phyloP scores from a whole-genome alignment of 2,329 filamentous ascomycete genomes.

The Hypoxylon sp. region DNA sequence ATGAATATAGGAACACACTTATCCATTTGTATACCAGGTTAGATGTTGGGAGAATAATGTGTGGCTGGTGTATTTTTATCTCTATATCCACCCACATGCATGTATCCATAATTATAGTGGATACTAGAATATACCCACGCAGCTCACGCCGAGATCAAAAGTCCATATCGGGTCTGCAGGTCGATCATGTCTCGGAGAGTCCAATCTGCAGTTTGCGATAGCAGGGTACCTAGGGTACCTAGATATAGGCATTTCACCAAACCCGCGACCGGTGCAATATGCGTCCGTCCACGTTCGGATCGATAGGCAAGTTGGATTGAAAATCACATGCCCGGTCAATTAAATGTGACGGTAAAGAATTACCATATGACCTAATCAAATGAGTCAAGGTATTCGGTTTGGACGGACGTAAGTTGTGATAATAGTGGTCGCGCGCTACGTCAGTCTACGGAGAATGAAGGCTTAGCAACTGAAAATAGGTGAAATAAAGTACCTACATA shows the following conservation, averaged over 20 bases:
- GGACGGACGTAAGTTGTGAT: not conserved
- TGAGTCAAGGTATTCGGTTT: slow-evolving; percentile 11
- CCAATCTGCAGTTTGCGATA: not conserved
- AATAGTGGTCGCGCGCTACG: not conserved
- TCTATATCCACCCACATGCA: slow-evolving; percentile 1
- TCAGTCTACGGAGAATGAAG: slow-evolving; percentile 16
- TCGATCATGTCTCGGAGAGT: not conserved
- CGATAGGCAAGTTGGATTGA: not conserved
- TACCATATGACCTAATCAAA: slow-evolving; percentile 4
- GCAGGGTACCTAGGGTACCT: too few relatives aligned
- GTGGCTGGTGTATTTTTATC: slow-evolving; percentile 12
- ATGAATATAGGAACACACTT: slow-evolving; percentile 3
- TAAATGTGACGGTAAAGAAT: not conserved
- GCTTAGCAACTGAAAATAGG: slow-evolving; percentile 36
- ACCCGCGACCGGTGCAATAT: slow-evolving; percentile 1
- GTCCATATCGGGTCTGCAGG: not conserved
- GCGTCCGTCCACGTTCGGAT: not conserved
- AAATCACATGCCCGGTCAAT: not conserved
- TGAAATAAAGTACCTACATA: not conserved
- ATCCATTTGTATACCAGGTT: slow-evolving; percentile 4
- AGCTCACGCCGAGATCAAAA: slow-evolving; percentile 6
- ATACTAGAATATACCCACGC: slow-evolving; percentile 2
- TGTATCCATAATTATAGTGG: slow-evolving; percentile 13
- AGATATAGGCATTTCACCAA: not conserved
- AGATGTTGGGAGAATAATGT: slow-evolving; percentile 3